Evolutionary conservation across 1,139 yeast genomes (phyloP), one percentile per base, ranked within the genome.

Genomic region (Lodderomyces theae): DNA sequence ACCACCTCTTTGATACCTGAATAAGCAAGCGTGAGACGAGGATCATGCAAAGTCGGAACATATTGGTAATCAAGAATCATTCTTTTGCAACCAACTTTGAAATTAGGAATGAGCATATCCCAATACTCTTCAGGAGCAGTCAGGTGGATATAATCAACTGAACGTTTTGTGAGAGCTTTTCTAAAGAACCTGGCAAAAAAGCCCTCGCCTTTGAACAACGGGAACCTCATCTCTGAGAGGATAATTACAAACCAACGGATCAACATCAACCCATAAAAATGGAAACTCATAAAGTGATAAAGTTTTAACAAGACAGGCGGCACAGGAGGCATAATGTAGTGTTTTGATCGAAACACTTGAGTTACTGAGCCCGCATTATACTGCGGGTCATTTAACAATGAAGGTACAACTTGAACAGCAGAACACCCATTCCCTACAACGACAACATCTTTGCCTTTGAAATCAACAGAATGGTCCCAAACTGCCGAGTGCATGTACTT

Each of bases 401-500:
- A 61, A 3, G 69, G 76, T 4, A 66, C 51, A 28, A 70, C 58
- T 50, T 72, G 77, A 31, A 65, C 66, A 5, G 74, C 77, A 15
- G 74, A 64, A 40, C 75, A 66, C 4, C 76, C 76, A 44, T 72
- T 70, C 18, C 76, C 76, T 35, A 70, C 52, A 13, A 70, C 64
- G 12, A 64, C 61, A 10, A 72, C 68, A 7, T 58, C 53, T 38
- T 65, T 64, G 33, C 53, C 62, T 40, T 61, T 56, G 45, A 74
- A 55, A 22, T 63, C 61, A 12, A 70, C 68, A 11, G 54, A 46
- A 47, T 72, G 70, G 45, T 75, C 67, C 72, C 76, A 75, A 35
- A 70, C 53, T 1, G 74, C 77, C 1, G 78, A 69, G 49, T 75
- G 80, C 64, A 73, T 64, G 50, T 67, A 69, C 4, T 50, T 51